Evolutionary conservation across 2,329 filamentous ascomycete species (phyloP).

Genomic region (Diplocarpon mali): DNA sequence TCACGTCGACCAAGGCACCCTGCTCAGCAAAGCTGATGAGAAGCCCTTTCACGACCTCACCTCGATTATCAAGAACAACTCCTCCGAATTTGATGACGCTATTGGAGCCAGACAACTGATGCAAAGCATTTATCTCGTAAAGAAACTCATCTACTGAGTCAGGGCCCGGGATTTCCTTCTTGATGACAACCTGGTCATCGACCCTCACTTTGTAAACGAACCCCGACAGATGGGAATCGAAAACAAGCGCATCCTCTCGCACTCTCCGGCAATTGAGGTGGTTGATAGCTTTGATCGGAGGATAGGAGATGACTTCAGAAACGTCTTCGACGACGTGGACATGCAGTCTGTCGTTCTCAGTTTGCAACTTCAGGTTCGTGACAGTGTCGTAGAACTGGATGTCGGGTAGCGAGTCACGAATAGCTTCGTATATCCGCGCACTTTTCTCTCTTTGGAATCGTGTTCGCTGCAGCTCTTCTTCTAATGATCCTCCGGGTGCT

Average conservation of each 20-base stretch:
- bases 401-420: slow-evolving; percentile 81
- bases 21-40: slow-evolving; percentile 80
- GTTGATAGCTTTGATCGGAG: slow-evolving; percentile 57
- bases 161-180: slow-evolving; percentile 95
- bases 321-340: slow-evolving; percentile 97
- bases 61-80: slow-evolving; percentile 70
- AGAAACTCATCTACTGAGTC: slow-evolving; percentile 94
- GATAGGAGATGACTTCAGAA: slow-evolving; percentile 78
- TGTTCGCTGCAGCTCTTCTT: slow-evolving; percentile 67
- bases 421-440: slow-evolving; percentile 84
- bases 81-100: slow-evolving; percentile 82
- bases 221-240: slow-evolving; percentile 88
- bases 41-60: slow-evolving; percentile 69
- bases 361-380: slow-evolving; percentile 90
- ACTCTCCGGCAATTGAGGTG: slow-evolving; percentile 58
- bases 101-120: slow-evolving; percentile 57
- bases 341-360: slow-evolving; percentile 74
- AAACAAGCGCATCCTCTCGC: slow-evolving; percentile 64
- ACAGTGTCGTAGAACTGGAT: slow-evolving; percentile 96
- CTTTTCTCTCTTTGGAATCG: slow-evolving; percentile 87
- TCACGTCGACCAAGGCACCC: slow-evolving; percentile 79
- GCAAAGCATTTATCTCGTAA: slow-evolving; percentile 94
- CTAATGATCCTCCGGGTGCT: slow-evolving; percentile 69
- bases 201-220: slow-evolving; percentile 91
- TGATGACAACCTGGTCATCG: slow-evolving; percentile 62